Evolutionary conservation across 305 asterid species (phyloP), one percentile per base, ranked within the genome.

Genomic region (Fraxinus floribunda): DNA sequence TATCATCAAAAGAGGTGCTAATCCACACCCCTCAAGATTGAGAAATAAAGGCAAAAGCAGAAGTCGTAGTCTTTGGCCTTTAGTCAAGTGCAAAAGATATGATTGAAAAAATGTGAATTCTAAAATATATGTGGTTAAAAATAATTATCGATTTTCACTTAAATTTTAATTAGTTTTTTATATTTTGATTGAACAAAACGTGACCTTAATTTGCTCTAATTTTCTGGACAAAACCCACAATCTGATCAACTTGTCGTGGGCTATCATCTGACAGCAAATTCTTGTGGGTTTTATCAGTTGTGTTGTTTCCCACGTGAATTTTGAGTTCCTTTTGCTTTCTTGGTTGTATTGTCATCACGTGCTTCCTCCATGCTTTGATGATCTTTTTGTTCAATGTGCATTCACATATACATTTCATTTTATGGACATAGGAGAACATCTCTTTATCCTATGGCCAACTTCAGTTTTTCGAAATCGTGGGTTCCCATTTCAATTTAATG

Each of bases 301-400:
- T 73, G 18, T 78, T 78, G 73, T 81, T 77, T 75, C 75, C 80
- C 89, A 86, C 88, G 91, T 85, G 90, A 85, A 76, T n/a, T 15
- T 57, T 20, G 79, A 71, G 55, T 68, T 62, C 44, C 78, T 24
- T 46, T 79, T 77, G 36, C 83, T 80, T 77, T 84, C 82, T 52
- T 72, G 75, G 20, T 60, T 80, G 82, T 52, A 70, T 39, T 79
- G 85, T 71, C 79, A 80, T 83, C 91, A 88, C 88, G 88, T 88
- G 89, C 83, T 60, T n/a, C 0, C 49, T 41, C 49, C 49, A 41
- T 41, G 49, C 49, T 41, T 41, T 41, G 49, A 41, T 9, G 49
- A 8, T 2, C 49, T 5, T n/a, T 15, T 49, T 49, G 24, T 57
- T 57, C 68, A 57, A 39, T 57, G 8, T 26, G 68, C 29, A 57